These are phyloP conservation scores for Candida sakaeoensis DNA, from an alignment of 805 yeast genomes.

Conservation along the genomic window DNA sequence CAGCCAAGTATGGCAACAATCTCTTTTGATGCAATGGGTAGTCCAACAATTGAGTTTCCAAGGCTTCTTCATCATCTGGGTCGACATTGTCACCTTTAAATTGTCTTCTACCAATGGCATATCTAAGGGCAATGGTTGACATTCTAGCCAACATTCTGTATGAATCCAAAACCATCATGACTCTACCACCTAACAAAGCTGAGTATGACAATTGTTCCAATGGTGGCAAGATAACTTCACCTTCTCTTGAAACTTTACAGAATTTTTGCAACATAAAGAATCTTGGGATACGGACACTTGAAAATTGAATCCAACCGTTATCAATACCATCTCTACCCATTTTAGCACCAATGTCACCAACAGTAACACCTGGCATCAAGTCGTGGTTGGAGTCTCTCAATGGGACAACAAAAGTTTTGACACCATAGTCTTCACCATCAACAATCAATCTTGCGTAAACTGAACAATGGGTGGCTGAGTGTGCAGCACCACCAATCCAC, in stretches of 20 bases:
- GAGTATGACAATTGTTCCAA: slow-evolving; percentile 43
- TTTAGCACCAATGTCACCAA: slow-evolving; percentile 46
- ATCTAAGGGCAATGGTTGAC: slow-evolving; percentile 41
- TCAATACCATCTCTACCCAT: slow-evolving; percentile 50
- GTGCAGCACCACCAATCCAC: slow-evolving; percentile 52
- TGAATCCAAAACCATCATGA: slow-evolving; percentile 42
- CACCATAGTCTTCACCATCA: slow-evolving; percentile 44
- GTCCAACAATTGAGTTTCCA: slow-evolving; percentile 41
- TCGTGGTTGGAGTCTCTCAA: slow-evolving; percentile 42
- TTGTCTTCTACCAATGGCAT: slow-evolving; percentile 46
- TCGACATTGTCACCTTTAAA: slow-evolving; percentile 31
- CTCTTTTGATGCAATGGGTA: slow-evolving; percentile 46
- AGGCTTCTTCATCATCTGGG: slow-evolving; percentile 16
- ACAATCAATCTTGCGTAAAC: slow-evolving; percentile 42
- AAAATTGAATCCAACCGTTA: slow-evolving; percentile 48
- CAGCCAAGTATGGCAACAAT: slow-evolving; percentile 42
- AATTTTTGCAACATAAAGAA: slow-evolving; percentile 44
- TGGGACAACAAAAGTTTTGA: slow-evolving; percentile 45
- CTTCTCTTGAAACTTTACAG: slow-evolving; percentile 38
- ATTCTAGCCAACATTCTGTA: slow-evolving; percentile 41
- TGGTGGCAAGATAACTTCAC: slow-evolving; percentile 40
- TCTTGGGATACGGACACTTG: slow-evolving; percentile 42
- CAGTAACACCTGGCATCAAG: slow-evolving; percentile 40
- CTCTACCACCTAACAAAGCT: slow-evolving; percentile 44
- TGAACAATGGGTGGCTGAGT: slow-evolving; percentile 41